These are phyloP conservation scores for Tylopilus plumbeoviolaceoides DNA, from an alignment of 768 basidiomycete genomes.

Conservation along the genomic window DNA sequence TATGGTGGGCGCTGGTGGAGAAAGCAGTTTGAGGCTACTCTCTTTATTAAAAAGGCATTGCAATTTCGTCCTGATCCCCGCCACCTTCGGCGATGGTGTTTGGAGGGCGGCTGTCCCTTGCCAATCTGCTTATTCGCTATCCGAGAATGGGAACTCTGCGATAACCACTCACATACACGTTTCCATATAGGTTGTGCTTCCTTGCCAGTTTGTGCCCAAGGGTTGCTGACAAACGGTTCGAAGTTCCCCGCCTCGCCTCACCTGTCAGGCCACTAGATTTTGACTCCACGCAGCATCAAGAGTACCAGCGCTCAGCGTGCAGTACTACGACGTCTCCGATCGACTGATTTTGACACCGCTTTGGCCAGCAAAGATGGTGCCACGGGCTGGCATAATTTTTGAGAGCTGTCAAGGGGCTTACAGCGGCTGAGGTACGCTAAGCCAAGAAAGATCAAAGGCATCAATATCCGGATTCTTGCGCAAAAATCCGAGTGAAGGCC, in stretches of 20 bases:
- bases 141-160: slow-evolving; percentile 4
- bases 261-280: neutral
- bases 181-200: slow-evolving; percentile 17
- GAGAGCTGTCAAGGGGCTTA: neutral
- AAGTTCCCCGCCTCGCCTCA: neutral
- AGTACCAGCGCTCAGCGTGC: neutral
- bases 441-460: too few relatives aligned
- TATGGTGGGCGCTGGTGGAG: neutral
- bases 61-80: neutral
- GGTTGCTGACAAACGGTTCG: neutral
- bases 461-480: neutral
- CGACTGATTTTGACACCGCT: neutral
- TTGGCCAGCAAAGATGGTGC: neutral
- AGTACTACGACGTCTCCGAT: neutral
- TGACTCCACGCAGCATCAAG: neutral
- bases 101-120: slow-evolving; percentile 8
- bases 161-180: slow-evolving; percentile 3
- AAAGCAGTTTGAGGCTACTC: neutral
- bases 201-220: neutral
- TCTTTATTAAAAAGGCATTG: slow-evolving; percentile 7
- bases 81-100: slow-evolving; percentile 19
- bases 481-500: neutral
- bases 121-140: slow-evolving; percentile 3
- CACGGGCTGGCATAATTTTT: neutral
- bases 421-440: neutral